These are phyloP conservation scores for Saccharomyces pastorianus DNA, from an alignment of 1,139 yeast genomes.

Conservation along the genomic window DNA sequence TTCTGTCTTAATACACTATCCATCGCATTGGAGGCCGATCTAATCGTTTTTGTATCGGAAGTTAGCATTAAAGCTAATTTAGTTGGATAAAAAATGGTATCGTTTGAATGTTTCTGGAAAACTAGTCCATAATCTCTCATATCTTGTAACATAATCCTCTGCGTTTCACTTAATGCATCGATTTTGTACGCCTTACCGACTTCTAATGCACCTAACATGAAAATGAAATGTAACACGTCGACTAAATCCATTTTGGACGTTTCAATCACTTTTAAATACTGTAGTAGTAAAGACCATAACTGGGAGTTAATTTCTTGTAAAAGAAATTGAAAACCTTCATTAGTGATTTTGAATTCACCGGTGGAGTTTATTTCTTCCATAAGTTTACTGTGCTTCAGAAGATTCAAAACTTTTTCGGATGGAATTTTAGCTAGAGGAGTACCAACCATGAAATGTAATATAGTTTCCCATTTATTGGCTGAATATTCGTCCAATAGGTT, in stretches of 20 bases:
- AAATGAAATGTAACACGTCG: conserved; percentile 86
- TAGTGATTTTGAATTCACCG: conserved; percentile 61
- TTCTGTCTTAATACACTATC: conserved; percentile 46
- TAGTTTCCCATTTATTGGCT: conserved; percentile 84
- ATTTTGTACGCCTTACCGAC: conserved; percentile 80
- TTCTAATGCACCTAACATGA: conserved; percentile 86
- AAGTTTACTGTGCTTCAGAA: conserved; percentile 67
- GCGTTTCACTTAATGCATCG: conserved; percentile 67
- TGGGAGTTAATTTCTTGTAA: conserved; percentile 91
- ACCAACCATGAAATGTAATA: conserved; percentile 95
- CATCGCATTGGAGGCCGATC: conserved; percentile 63
- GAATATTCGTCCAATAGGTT: conserved; percentile 74
- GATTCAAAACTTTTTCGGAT: conserved; percentile 56
- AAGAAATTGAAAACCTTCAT: conserved; percentile 86
- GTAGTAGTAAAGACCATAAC: conserved; percentile 84
- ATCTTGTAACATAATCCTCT: conserved; percentile 79
- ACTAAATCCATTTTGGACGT: conserved; percentile 89
- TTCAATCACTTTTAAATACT: conserved; percentile 79
- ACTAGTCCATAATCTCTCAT: conserved; percentile 87
- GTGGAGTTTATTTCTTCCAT: conserved; percentile 59
- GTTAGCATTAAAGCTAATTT: conserved; percentile 85
- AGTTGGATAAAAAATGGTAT: conserved; percentile 78
- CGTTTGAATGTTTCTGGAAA: conserved; percentile 58
- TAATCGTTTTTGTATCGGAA: conserved; percentile 67
- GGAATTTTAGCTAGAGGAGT: conserved; percentile 63